Evolutionary conservation across 2,329 filamentous ascomycete genomes (phyloP).

Genomic region (Aspergillus thermomutatus): DNA sequence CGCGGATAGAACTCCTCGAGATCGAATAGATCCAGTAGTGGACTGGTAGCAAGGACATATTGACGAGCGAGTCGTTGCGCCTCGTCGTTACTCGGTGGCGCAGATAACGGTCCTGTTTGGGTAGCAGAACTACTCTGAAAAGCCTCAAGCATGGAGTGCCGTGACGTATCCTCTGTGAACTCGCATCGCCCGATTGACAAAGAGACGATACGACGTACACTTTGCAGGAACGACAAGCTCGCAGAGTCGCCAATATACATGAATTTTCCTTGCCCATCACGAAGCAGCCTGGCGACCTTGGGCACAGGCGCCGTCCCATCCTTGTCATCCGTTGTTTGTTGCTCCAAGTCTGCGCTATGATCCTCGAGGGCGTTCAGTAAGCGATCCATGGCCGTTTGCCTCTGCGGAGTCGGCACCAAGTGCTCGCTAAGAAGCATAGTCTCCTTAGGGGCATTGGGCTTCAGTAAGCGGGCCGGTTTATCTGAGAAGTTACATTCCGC

Average conservation of each 20-base stretch:
- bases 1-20: constrained; percentile 42
- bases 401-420: constrained; percentile 26
- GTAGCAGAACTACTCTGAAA: constrained; percentile 30
- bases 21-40: constrained; percentile 49
- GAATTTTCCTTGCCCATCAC: constrained; percentile 52
- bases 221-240: constrained; percentile 52
- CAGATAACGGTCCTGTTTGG: constrained; percentile 25
- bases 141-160: constrained; percentile 44
- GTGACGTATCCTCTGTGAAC: constrained; percentile 39
- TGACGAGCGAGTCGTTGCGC: constrained; percentile 41
- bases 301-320: constrained; percentile 33
- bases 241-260: constrained; percentile 56
- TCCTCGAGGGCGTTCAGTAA: constrained; percentile 33
- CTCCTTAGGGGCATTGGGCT: constrained; percentile 25
- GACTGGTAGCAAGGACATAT: constrained; percentile 47
- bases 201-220: constrained; percentile 49
- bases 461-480: constrained; percentile 33
- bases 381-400: constrained; percentile 33
- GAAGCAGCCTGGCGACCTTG: constrained; percentile 45
- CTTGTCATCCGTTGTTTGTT: constrained; percentile 27
- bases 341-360: constrained; percentile 27
- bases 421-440: constrained; percentile 34
- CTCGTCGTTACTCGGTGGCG: constrained; percentile 35
- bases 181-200: constrained; percentile 43
- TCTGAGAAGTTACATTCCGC: constrained; percentile 42